Base-by-base conservation (phyloP, 805 yeast species). In the Cyberlindnera meyerae region DNA sequence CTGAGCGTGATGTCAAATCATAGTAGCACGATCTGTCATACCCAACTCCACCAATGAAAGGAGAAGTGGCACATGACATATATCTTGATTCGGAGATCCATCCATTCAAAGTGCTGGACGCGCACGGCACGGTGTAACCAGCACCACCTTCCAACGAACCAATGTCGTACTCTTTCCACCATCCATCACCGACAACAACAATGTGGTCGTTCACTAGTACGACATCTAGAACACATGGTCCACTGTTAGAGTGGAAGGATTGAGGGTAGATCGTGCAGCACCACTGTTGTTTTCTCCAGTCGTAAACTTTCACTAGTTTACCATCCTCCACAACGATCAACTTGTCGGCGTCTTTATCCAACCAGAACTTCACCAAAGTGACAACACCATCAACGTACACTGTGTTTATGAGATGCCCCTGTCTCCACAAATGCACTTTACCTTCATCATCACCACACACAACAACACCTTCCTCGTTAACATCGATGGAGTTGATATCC, bases 301-400 rank as follows among this genome's bases (percentile, higher is more conserved):
- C 64, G 26, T 55, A 40, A 1, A 64, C 46, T 24, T 55, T 54
- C 4, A 64, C 42, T n/a, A 43, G 40, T 24, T 51, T 55, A 6
- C 58, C 60, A 14, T 55, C 49, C 22, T 62, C 69, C 12, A 62
- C 55, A 8, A 62, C 53, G 14, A 62, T 45, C 13, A 62, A 32
- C 30, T 54, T 52, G 29, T 61, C 65, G 17, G 54, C 42, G 17
- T 56, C 61, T 18, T 42, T 43, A 26, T 58, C 62, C 20, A 49
- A 44, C 63, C 63, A 60, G 34, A 58, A 56, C 39, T 56, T 60
- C 13, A 60, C 61, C 3, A 43, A 24, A 8, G 54, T 44, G 1
- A 63, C 60, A 8, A 52, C 39, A 1, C 47, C 47, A 13, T 50
- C 33, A 28, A 51, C 39, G 2, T 36, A 24, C 6, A 34, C 27